A percentile compares a stretch with the other conserved stretches of the same genome.
These are phyloP conservation scores for Shiraia bambusicola DNA, from an alignment of 2,329 filamentous ascomycete species.

Conservation along the genomic window DNA sequence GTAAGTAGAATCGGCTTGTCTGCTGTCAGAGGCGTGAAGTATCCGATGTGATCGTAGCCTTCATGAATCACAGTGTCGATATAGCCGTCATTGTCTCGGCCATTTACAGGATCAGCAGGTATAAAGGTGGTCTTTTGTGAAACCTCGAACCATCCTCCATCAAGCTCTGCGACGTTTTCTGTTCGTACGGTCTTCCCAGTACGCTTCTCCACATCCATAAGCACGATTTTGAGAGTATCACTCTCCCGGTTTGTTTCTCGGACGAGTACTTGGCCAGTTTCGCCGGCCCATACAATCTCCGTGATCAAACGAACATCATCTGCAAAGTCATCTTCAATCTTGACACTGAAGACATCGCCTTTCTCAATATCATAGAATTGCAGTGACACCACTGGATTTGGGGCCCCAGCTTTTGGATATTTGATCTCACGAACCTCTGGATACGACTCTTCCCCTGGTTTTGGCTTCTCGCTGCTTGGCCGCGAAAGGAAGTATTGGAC, in stretches of 20 bases:
- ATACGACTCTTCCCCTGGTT: slow-evolving; percentile 77
- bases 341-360: slow-evolving; percentile 75
- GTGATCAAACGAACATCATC: slow-evolving; percentile 88
- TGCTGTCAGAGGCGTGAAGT: slow-evolving; percentile 86
- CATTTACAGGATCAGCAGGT: slow-evolving; percentile 76
- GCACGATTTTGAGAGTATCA: slow-evolving; percentile 81
- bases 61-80: slow-evolving; percentile 87
- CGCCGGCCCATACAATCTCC: slow-evolving; percentile 85
- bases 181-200: slow-evolving; percentile 77
- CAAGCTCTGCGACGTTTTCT: slow-evolving; percentile 77
- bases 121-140: slow-evolving; percentile 83
- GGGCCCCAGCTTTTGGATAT: slow-evolving; percentile 92
- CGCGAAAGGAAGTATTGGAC: slow-evolving; percentile 90
- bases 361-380: slow-evolving; percentile 84
- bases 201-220: slow-evolving; percentile 75
- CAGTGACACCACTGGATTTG: slow-evolving; percentile 86
- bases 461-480: slow-evolving; percentile 71
- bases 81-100: slow-evolving; percentile 81
- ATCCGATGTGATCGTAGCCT: slow-evolving; percentile 86
- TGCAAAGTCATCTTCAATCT: slow-evolving; percentile 73
- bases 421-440: slow-evolving; percentile 91
- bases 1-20: slow-evolving; percentile 83
- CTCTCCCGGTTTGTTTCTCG: slow-evolving; percentile 94
- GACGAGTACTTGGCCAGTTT: slow-evolving; percentile 72
- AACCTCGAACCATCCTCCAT: slow-evolving; percentile 97